phyloP scores from a whole-genome alignment of 2,329 filamentous ascomycete genomes.

The Ilyonectria mors-panacis region DNA sequence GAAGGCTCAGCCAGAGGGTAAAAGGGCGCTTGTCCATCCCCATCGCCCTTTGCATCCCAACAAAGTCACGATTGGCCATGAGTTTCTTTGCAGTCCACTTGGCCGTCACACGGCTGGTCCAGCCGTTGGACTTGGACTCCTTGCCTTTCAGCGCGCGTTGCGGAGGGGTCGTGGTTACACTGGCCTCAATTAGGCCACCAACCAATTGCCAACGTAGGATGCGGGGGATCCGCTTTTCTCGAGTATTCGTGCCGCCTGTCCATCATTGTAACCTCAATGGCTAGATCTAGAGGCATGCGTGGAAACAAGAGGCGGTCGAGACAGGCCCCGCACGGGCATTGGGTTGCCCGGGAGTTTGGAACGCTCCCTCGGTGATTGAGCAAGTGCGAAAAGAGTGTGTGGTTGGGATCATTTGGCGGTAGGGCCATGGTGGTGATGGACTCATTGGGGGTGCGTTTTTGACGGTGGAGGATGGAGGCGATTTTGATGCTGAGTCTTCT shows the following conservation, averaged over 20 bases:
- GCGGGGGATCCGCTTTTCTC: constrained; percentile 14
- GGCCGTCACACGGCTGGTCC: constrained; percentile 19
- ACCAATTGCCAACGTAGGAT: constrained; percentile 11
- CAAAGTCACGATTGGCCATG: constrained; percentile 16
- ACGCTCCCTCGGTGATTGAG: background rate
- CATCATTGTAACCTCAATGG: background rate
- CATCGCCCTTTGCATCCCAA: constrained; percentile 14
- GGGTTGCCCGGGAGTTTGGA: background rate
- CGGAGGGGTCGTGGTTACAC: constrained; percentile 16
- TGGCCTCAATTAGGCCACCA: constrained; percentile 8
- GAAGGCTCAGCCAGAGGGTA: constrained; percentile 7
- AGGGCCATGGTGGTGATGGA: background rate
- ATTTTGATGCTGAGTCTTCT: no score
- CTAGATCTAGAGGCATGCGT: no score
- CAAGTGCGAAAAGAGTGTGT: background rate
- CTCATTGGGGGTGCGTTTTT: background rate
- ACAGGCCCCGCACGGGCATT: background rate
- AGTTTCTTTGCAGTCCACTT: background rate
- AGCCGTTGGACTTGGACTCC: constrained; percentile 24
- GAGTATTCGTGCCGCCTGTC: background rate
- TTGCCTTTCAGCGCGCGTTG: constrained; percentile 5
- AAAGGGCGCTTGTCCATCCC: constrained; percentile 8
- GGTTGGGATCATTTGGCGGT: background rate
- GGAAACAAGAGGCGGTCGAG: background rate
- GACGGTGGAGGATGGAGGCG: background rate